Evolutionary conservation across 176 grass and related monocot species (phyloP), one percentile per base, ranked within the genome.

Genomic region (Chloris gayana): DNA sequence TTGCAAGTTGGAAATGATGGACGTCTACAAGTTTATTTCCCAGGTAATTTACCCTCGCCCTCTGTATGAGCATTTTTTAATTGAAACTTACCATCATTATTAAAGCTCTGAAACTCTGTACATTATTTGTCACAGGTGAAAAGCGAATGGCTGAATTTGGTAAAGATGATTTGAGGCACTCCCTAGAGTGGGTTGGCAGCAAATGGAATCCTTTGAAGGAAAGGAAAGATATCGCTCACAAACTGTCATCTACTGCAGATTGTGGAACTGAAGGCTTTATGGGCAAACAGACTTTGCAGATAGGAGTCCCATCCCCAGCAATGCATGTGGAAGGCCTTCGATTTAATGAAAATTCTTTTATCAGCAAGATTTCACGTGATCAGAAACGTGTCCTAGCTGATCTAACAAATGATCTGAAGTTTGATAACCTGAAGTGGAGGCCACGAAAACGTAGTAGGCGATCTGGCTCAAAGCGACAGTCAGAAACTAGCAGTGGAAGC

Each of bases 11-110:
- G 88, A 80, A 80, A 76, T 69, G 75, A 74, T 13, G 74, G 74
- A 47, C 67, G 49, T 24, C 19, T 98, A 24, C 74, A 85, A 71
- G 92, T 98, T 30, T 93, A 93, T 80, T 98, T 98, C 71, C 95
- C 92, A 89, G 95, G 95, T 98, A 91, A 80, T 81, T 44, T n/a
- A n/a, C n/a, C n/a, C n/a, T 39, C 65, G 57, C 31, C 75, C 46
- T 69, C 42, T 31, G 5, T 33, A 31, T 65, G 53, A 63, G 22
- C 49, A 41, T 49, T 66, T 21, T 51, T 50, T 54, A 33, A 6
- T 9, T 2, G 7, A 67, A 2, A 15, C 7, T 7, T 34, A 15
- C 6, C 54, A 69, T 1, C 29, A 53, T 53, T 24, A 24, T 79
- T 67, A n/a, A 29, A 88, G 9, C 39, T 25, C 5, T 83, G 34